Evolutionary conservation across 2,329 filamentous ascomycete genomes (phyloP).

Genomic region (Pestalotiopsis sp.): DNA sequence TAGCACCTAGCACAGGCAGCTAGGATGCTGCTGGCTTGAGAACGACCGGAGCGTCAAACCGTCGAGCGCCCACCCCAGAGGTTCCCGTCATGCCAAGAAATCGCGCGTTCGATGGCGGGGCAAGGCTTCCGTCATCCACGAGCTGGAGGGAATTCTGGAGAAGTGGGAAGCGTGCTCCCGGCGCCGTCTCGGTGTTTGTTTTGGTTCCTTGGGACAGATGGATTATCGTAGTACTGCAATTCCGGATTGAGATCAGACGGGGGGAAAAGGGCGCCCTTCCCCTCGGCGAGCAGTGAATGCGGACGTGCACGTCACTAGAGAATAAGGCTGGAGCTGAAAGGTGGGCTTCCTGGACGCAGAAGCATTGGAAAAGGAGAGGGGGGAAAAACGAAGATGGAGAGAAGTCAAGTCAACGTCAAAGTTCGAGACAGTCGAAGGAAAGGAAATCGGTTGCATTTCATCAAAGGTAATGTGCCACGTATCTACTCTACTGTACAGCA

Average conservation of each 20-base stretch:
- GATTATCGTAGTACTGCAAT: not conserved
- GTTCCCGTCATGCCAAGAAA: slow-evolving; percentile 4
- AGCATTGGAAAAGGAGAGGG: not conserved
- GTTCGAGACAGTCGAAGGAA: not conserved
- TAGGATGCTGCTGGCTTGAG: not conserved
- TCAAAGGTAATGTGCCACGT: not conserved
- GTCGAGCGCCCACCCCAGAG: not conserved
- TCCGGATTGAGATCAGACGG: not conserved
- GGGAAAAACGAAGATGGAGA: not conserved
- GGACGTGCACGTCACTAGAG: not conserved
- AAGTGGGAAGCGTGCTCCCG: not conserved
- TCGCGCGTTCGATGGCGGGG: slow-evolving; percentile 9
- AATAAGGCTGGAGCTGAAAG: not conserved
- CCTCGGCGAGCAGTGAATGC: not conserved
- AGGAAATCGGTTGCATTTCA: not conserved
- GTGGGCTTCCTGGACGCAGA: not conserved
- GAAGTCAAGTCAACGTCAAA: not conserved
- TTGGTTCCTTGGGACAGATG: not conserved
- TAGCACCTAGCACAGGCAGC: not conserved
- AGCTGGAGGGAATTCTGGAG: slow-evolving; percentile 1
- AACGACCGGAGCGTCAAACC: not conserved
- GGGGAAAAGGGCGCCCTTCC: not conserved
- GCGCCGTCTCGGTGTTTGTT: not conserved
- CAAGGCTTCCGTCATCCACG: slow-evolving; percentile 4
- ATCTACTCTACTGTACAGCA: not conserved